phyloP scores from a whole-genome alignment of 176 grass and related monocot species.

The Elaeis guineensis region DNA sequence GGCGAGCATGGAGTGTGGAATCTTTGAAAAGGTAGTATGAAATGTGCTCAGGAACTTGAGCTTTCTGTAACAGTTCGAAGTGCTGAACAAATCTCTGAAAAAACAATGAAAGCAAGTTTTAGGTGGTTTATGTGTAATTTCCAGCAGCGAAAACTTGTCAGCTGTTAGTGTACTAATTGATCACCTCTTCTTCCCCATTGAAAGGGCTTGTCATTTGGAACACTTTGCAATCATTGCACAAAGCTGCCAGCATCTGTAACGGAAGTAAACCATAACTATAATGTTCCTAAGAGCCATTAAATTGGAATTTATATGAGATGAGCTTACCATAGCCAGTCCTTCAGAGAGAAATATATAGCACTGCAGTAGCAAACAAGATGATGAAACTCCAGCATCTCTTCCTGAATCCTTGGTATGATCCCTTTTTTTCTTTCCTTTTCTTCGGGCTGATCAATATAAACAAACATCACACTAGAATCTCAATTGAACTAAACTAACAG shows the following conservation, averaged over 20 bases:
- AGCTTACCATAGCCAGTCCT: slow-evolving; percentile 81
- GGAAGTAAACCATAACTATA: slow-evolving; percentile 8
- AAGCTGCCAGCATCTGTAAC: slow-evolving; percentile 63
- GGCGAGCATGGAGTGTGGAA: slow-evolving; percentile 44
- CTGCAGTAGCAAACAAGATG: slow-evolving; percentile 67
- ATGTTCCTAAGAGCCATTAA: neutral
- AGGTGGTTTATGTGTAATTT: too few species aligned
- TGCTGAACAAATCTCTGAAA: slow-evolving; percentile 90
- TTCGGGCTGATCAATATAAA: slow-evolving; percentile 34
- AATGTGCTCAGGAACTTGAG: slow-evolving; percentile 63
- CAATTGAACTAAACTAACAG: too few species aligned
- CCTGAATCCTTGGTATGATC: slow-evolving; percentile 50
- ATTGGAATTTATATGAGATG: neutral
- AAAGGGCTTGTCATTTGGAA: slow-evolving; percentile 70
- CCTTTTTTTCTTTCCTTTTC: slow-evolving; percentile 93
- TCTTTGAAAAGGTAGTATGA: slow-evolving; percentile 75
- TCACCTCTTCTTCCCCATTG: slow-evolving; percentile 84
- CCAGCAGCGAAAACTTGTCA: too few species aligned
- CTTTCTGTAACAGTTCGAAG: slow-evolving; percentile 89
- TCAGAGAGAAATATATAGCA: slow-evolving; percentile 89
- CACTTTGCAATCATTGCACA: slow-evolving; percentile 63
- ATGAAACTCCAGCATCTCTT: slow-evolving; percentile 53
- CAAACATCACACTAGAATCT: neutral
- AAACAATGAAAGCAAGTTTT: too few species aligned
- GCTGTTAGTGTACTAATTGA: neutral